Evolutionary conservation across 345 rosid species (phyloP).

Genomic region (Excoecaria cochinchinensis): DNA sequence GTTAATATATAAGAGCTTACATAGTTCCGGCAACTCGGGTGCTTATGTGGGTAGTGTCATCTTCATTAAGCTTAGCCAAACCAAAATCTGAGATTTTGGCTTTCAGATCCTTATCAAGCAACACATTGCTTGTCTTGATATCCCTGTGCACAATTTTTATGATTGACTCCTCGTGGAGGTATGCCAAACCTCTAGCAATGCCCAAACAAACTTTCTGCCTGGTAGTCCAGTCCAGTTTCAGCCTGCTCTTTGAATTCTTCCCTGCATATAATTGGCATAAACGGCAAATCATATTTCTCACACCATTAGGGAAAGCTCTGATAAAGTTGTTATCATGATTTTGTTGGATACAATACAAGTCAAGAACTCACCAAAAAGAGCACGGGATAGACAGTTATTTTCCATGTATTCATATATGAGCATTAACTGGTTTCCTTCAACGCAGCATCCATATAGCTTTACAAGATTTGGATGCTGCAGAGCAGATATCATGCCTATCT

Average conservation of each 20-base stretch:
- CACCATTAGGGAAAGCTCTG: background rate
- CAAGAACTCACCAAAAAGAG: constrained; percentile 27
- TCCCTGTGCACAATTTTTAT: constrained; percentile 92
- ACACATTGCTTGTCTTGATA: constrained; percentile 86
- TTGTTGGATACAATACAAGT: background rate
- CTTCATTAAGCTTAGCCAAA: constrained; percentile 81
- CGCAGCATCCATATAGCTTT: constrained; percentile 30
- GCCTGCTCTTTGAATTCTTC: constrained; percentile 38
- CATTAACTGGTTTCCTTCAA: constrained; percentile 32
- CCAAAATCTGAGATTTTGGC: constrained; percentile 95
- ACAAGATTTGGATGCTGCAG: constrained; percentile 33
- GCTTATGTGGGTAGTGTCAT: constrained; percentile 80
- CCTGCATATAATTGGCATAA: constrained; percentile 36
- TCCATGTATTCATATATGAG: constrained; percentile 29
- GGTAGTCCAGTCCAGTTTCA: constrained; percentile 71
- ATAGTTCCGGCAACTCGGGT: constrained; percentile 85
- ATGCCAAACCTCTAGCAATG: constrained; percentile 73
- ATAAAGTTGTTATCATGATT: background rate
- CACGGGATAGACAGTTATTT: constrained; percentile 29
- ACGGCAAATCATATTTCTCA: background rate
- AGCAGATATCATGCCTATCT: constrained; percentile 35
- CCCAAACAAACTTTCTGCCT: constrained; percentile 68
- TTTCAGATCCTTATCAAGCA: constrained; percentile 75
- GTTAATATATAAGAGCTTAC: constrained; percentile 38
- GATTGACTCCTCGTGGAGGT: constrained; percentile 80